A percentile compares a stretch with the other conserved stretches of the same genome.
These are phyloP conservation scores for Pestalotiopsis fici DNA, from an alignment of 2,329 filamentous ascomycete species.

Conservation along the genomic window DNA sequence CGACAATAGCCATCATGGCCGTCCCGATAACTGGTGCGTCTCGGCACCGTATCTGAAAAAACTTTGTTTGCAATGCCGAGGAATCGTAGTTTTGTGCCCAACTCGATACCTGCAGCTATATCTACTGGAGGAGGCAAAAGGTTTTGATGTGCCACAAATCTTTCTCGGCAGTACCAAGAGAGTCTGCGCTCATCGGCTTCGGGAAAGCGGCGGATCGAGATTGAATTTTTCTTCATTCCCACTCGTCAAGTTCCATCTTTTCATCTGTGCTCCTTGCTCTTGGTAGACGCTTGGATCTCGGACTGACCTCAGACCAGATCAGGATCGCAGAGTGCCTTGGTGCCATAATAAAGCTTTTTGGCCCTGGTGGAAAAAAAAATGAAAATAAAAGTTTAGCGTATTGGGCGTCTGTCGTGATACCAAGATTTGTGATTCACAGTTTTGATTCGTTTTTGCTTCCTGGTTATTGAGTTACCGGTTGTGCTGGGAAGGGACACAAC, in stretches of 20 bases:
- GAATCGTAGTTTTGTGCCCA: background rate
- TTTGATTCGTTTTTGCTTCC: background rate
- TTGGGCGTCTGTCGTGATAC: background rate
- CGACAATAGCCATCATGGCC: background rate
- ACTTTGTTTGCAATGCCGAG: background rate
- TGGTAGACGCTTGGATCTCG: background rate
- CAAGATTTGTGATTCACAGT: background rate
- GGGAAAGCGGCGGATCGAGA: background rate
- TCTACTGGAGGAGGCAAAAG: background rate
- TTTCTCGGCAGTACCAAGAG: background rate
- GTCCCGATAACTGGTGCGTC: background rate
- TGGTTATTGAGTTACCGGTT: background rate
- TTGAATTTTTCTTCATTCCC: background rate
- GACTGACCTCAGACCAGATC: background rate
- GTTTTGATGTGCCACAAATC: background rate
- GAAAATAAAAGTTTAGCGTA: background rate
- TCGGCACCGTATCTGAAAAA: background rate
- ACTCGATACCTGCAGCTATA: background rate
- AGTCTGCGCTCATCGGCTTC: background rate
- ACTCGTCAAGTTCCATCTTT: background rate
- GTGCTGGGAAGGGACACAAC: background rate
- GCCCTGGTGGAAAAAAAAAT: background rate
- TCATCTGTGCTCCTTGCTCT: background rate
- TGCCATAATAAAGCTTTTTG: background rate
- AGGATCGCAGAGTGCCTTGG: background rate